Conservation (phyloP, 768 basidiomycete species). For the Boletus bicolor region DNA sequence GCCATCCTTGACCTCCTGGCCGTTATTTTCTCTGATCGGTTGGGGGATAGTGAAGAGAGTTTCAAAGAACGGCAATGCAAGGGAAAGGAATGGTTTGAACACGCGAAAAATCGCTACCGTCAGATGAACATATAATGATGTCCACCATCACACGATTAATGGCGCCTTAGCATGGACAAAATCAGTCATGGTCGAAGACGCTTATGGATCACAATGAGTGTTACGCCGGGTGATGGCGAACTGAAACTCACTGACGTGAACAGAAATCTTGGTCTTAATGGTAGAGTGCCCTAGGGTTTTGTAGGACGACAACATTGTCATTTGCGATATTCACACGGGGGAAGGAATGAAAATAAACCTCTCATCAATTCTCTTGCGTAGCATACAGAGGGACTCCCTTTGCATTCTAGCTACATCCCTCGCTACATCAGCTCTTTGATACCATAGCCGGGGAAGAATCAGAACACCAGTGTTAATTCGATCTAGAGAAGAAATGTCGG, state of each 20-base stretch:
- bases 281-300: neutral
- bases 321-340: neutral
- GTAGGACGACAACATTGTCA: neutral
- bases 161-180: constrained; percentile 7
- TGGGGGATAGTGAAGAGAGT: constrained; percentile 33
- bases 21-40: constrained; percentile 1
- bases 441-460: neutral
- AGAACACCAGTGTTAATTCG: neutral
- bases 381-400: neutral
- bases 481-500: neutral
- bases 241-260: neutral
- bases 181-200: neutral
- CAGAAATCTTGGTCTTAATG: neutral
- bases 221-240: neutral
- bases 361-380: neutral
- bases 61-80: constrained; percentile 33
- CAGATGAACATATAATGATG: constrained; percentile 24
- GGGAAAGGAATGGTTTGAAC: constrained; percentile 30
- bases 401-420: neutral
- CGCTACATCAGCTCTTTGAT: neutral
- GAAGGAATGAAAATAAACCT: neutral
- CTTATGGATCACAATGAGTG: neutral
- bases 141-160: constrained; percentile 20
- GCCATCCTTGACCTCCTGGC: constrained; percentile 15
- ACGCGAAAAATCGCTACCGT: constrained; percentile 28